These are phyloP conservation scores for Candida nemodendra DNA, from an alignment of 805 yeast genomes.

Conservation along the genomic window DNA sequence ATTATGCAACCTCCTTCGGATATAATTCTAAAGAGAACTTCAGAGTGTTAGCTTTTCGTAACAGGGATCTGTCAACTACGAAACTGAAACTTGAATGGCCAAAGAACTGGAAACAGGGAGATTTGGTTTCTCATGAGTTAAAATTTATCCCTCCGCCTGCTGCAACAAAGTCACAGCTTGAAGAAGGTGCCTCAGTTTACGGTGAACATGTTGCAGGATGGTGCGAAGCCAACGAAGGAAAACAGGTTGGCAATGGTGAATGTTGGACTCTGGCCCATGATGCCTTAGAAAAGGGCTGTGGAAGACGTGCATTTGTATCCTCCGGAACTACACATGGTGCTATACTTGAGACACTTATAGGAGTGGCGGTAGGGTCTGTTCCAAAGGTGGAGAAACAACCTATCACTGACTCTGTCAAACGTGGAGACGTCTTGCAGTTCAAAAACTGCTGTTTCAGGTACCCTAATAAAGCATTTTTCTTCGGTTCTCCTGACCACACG, in stretches of 20 bases:
- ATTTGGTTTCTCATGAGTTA: conserved; percentile 30
- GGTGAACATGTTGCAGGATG: conserved; percentile 57
- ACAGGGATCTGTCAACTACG: conserved; percentile 42
- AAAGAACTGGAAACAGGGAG: conserved; percentile 23
- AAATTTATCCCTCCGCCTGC: conserved; percentile 45
- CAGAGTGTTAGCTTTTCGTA: conserved; percentile 37
- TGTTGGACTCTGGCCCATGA: conserved; percentile 62
- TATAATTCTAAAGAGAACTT: conserved; percentile 28
- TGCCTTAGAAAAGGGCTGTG: conserved; percentile 53
- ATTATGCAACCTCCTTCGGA: conserved; percentile 33
- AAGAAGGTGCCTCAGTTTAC: conserved; percentile 36
- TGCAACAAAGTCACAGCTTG: conserved; percentile 34
- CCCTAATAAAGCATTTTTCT: conserved; percentile 34
- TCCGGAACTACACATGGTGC: conserved; percentile 48
- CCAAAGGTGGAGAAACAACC: conserved; percentile 21
- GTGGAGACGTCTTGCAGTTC: conserved; percentile 60
- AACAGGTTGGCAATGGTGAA: conserved; percentile 53
- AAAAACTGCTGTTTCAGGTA: conserved; percentile 39
- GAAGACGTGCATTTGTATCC: conserved; percentile 55
- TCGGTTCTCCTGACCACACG: conserved; percentile 58
- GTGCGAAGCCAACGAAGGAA: conserved; percentile 49
- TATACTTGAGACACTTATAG: conserved; percentile 21
- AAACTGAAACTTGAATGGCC: conserved; percentile 41
- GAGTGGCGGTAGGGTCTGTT: conserved; percentile 9
- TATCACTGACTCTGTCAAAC: conserved; percentile 41